phyloP scores from a whole-genome alignment of 2,329 filamentous ascomycete genomes.

The Akanthomyces dipterigenus region DNA sequence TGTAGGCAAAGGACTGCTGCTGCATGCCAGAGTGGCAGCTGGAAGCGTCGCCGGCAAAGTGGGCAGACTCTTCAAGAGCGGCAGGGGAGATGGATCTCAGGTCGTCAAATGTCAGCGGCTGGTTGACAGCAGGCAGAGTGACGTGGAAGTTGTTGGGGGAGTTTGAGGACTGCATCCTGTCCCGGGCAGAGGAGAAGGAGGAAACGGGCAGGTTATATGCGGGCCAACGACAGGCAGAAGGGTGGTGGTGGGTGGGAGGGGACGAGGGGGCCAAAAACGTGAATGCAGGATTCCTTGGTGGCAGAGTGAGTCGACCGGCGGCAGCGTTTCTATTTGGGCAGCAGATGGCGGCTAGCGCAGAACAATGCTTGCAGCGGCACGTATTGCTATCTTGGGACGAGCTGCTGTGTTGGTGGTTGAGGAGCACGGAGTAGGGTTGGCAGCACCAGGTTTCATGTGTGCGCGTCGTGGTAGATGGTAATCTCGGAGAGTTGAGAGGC shows the following conservation, averaged over 20 bases:
- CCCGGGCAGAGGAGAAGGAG: background rate
- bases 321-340: conserved; percentile 9
- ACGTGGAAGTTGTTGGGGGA: conserved; percentile 7
- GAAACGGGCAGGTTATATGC: conserved; percentile 8
- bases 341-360: conserved; percentile 7
- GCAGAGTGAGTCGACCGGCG: conserved; percentile 8
- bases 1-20: conserved; percentile 13
- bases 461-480: background rate
- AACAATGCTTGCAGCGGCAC: background rate
- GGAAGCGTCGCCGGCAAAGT: conserved; percentile 41
- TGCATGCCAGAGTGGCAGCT: conserved; percentile 29
- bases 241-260: background rate
- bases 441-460: background rate
- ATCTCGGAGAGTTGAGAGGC: background rate
- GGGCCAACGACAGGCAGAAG: conserved; percentile 10
- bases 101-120: conserved; percentile 11
- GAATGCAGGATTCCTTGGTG: conserved; percentile 9
- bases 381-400: conserved; percentile 7
- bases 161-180: conserved; percentile 3
- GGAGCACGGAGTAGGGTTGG: background rate
- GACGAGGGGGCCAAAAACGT: conserved; percentile 1
- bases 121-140: conserved; percentile 8
- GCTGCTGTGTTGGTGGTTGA: background rate
- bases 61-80: conserved; percentile 21
- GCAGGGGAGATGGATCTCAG: background rate